Conservation (phyloP, 495 filamentous ascomycete species). For the Penicillium lividum region DNA sequence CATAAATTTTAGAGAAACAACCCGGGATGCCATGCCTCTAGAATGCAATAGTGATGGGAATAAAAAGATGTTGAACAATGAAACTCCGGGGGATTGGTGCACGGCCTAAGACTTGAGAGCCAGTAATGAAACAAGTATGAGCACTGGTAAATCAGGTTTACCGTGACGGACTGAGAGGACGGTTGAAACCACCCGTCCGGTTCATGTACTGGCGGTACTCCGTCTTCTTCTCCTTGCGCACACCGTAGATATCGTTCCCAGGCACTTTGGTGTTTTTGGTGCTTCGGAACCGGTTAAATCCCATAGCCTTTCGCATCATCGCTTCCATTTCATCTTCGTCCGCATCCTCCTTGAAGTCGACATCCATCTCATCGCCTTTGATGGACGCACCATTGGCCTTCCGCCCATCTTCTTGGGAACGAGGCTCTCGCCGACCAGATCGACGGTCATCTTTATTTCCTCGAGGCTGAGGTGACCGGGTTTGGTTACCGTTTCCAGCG, state of each 20-base stretch:
- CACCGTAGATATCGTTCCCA: constrained; percentile 82
- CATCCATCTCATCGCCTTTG: constrained; percentile 44
- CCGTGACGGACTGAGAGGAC: constrained; percentile 71
- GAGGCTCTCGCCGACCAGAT: constrained; percentile 35
- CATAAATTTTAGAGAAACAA: constrained; percentile 14
- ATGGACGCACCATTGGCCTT: constrained; percentile 28
- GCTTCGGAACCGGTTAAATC: constrained; percentile 79
- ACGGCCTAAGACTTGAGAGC: neutral
- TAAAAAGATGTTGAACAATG: constrained; percentile 3
- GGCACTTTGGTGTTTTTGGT: constrained; percentile 90
- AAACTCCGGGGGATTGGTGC: neutral
- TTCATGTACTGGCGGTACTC: constrained; percentile 99
- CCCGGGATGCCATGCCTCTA: constrained; percentile 24
- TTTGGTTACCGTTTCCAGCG: constrained; percentile 38
- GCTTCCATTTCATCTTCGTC: constrained; percentile 69
- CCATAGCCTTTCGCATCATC: constrained; percentile 82
- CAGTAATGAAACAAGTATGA: neutral
- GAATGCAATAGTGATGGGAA: constrained; percentile 29
- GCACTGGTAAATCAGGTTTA: constrained; percentile 16
- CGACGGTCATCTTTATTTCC: constrained; percentile 34
- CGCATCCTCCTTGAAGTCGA: constrained; percentile 50
- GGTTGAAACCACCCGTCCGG: constrained; percentile 91
- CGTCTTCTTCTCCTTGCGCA: constrained; percentile 92
- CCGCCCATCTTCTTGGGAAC: constrained; percentile 23
- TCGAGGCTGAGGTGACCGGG: constrained; percentile 37